Evolutionary conservation across 148 eudicot species (phyloP), one percentile per base, ranked within the genome.

Genomic region (Pouteria glomerata): DNA sequence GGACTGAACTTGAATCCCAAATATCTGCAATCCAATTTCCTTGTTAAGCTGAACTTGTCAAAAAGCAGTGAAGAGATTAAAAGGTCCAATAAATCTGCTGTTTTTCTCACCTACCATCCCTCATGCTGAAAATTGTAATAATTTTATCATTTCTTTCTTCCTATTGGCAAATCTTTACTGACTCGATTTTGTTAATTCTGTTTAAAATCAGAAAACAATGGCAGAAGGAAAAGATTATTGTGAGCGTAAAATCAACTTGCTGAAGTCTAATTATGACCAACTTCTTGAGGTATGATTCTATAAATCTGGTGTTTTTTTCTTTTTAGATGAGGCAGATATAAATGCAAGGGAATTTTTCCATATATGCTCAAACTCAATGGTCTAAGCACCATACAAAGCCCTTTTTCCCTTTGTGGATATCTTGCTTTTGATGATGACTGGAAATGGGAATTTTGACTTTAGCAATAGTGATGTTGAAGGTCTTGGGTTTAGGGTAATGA

Each of bases 261-360:
- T 94, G 69, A 91, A 89, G 73, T 94, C 98, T 39, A 94, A 94
- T 76, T 85, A 94, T 72, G 98, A 94, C 18, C 98, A 94, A 76
- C 97, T 94, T 83, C 71, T 91, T 82, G 98, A 94, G 97, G 98
- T 94, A 85, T 57, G 78, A 48, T 56, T 72, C 42, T 48, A 23
- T 35, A 37, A 51, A 11, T 68, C 41, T 68, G 23, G 10, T 63
- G 19, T 14, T 41, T 41, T 64, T 71, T 24, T 48, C 26, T 52
- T 48, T 13, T 15, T 44, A 34, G 19, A 23, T 55, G 0, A 21
- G 21, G 24, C 14, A 57, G 47, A 26, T 34, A 35, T 37, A 47
- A 35, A 41, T 39, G 31, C 48, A 48, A 70, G 33, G 42, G 42
- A 24, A 24, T 64, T 64, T 41, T 4, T 13, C 19, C 13, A 15